Evolutionary conservation across 2,329 filamentous ascomycete species (phyloP), one percentile per base, ranked within the genome.

Genomic region (Calonectria fujianensis): DNA sequence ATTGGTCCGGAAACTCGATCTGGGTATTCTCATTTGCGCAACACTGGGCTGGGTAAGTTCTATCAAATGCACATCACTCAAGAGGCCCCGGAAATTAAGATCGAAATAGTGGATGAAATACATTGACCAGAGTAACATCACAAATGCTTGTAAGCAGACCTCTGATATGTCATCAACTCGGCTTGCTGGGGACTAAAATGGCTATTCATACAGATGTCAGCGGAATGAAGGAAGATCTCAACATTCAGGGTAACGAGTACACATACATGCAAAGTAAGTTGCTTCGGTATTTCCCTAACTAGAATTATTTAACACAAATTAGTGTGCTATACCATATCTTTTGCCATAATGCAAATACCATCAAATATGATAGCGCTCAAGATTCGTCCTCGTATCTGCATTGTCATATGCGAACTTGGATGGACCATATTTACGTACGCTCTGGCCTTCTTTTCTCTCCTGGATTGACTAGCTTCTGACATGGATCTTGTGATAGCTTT

Each of bases 111-210:
- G 57, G 57, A 63, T 63, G 57, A 63, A 63, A 63, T 63, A 63
- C 35, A 63, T 63, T 63, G 57, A 63, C 57, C 57, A 63, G 9
- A 63, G 57, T 29, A 63, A 63, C 24, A 63, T 63, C 14, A 63
- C 57, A 24, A 63, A 63, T 10, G 57, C 57, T 16, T 63, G 57
- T 63, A 39, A 41, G 57, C 4, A 18, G 9, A 6, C 8, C n/a
- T 29, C 3, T 35, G 32, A 35, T 35, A 35, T 10, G 32, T 35
- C 8, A 5, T 35, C 32, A 35, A 35, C 5, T 18, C 27, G 4
- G 10, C 27, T 4, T 4, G 8, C n/a, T 2, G 10, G 13, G 3
- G 35, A 59, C 57, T 61, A 39, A 61, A 6, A 61, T 11, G 5
- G 24, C n/a, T 24, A 27, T 59, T 27, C 18, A 10, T 37, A 27